A percentile compares a stretch with the other conserved stretches of the same genome.
Conservation (phyloP, 108 stramenopile species). For the Nitzschia sp. region DNA sequence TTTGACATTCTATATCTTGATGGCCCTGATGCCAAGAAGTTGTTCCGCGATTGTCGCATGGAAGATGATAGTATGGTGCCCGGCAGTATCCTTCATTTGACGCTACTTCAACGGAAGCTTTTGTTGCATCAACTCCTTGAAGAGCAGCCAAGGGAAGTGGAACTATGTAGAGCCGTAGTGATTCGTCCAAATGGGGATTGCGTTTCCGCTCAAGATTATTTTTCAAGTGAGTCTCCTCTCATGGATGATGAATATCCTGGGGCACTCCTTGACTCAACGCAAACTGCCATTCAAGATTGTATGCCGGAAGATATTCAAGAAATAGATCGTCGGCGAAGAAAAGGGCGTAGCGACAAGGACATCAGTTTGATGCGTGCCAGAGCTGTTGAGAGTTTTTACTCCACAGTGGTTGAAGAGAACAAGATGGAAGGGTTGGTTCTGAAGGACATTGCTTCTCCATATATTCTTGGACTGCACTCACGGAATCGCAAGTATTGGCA, state of each 20-base stretch:
- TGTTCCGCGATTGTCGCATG: conserved; percentile 34
- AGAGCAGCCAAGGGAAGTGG: conserved; percentile 59
- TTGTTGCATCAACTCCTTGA: conserved; percentile 65
- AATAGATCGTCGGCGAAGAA: conserved; percentile 31
- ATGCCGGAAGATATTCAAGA: conserved; percentile 21
- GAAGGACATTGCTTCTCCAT: conserved; percentile 79
- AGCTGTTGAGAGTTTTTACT: conserved; percentile 61
- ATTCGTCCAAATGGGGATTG: conserved; percentile 69
- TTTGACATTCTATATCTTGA: conserved; percentile 75
- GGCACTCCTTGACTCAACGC: conserved; percentile 58
- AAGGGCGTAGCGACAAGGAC: conserved; percentile 31
- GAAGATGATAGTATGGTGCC: conserved; percentile 22
- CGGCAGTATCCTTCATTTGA: conserved; percentile 70
- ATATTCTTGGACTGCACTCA: conserved; percentile 51
- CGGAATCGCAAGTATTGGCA: conserved; percentile 66
- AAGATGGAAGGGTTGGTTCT: conserved; percentile 75
- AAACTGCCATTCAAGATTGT: conserved; percentile 28
- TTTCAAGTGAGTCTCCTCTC: conserved; percentile 30
- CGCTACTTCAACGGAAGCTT: conserved; percentile 56
- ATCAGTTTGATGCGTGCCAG: conserved; percentile 58
- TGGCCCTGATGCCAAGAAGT: conserved; percentile 59
- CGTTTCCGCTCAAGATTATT: conserved; percentile 60
- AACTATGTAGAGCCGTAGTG: conserved; percentile 59
- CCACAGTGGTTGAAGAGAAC: conserved; percentile 58
- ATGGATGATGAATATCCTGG: conserved; percentile 32